Base-by-base conservation (phyloP, 768 basidiomycete species). In the Scleroderma bovista region DNA sequence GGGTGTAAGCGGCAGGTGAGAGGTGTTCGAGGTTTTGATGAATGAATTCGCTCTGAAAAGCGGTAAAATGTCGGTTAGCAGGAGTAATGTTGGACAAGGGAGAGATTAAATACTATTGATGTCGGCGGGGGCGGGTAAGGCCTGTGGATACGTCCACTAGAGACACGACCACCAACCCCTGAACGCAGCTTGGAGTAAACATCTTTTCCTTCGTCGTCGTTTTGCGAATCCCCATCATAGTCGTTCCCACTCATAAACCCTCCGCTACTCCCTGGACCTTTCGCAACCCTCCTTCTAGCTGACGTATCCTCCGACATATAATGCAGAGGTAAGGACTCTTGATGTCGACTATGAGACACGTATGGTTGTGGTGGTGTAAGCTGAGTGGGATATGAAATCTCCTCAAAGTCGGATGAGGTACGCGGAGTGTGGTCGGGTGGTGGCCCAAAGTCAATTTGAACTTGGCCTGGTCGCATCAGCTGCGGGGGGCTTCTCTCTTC, bases 1-100 rank as follows among this genome's bases (percentile, higher is more conserved):
- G 79, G 37, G 94, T 96, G 73, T 98, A 99, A 34, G 92, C 71
- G 47, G 84, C 76, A 7, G 93, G 86, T 0, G 84, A 77, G 54
- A 93, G 65, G 64, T 86, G 81, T 57, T 91, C 88, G 46, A 80
- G 69, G 68, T 93, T 90, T 74, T 92, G 88, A 47, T 79, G 67
- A 44, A 90, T 60, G 66, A 90, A 88, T 66, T 92, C 88, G 62
- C 72, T 70, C 87, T 91, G 60, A 34, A 44, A 19, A 44, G 0
- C 39, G 13, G 37, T 19, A 36, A 36, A 36, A 36, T 15, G 34
- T n/a, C 12, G 13, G 46, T 57, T 40, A 56, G 50, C 38, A 13
- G 40, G 47, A 51, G 50, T 55, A 52, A 49, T 51, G 51, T 48
- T 51, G 48, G 19, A 40, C 26, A 9, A 15, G 8, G 36, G 29